Evolutionary conservation across 2,329 filamentous ascomycete genomes (phyloP), one percentile per base, ranked within the genome.

Genomic region (Fusarium albosuccineum): DNA sequence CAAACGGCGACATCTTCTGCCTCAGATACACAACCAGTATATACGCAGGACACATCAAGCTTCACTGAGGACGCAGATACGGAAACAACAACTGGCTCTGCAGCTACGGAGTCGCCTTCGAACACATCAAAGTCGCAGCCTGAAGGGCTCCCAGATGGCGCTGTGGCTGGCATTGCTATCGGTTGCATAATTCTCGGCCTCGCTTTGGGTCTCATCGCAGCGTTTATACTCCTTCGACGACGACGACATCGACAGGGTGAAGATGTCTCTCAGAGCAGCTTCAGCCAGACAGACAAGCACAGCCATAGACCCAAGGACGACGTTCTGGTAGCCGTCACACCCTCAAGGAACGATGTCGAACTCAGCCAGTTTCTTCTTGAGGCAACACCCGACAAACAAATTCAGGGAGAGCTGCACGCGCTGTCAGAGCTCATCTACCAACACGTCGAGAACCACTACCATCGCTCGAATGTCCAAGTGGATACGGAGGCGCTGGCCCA

Each of bases 381-480:
- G 13, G 62, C 76, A 2, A 76, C 70, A 1, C 74, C 80, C 0
- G 80, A 82, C 57, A 70, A 74, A n/a, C 73, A 78, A 3, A 75
- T 82, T 9, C 60, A 64, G 5, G 42, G 60, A 5, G 79, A 81
- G 44, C 60, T 82, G 6, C 64, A 71, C 5, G 72, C 77, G 1
- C 57, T 82, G 3, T 72, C 73, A 2, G 69, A 75, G 6, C 74
- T 82, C 6, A 75, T 83, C 10, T 73, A 77, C 29, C 74, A 79
- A 37, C 82, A 83, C 60, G 77, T 81, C 39, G 75, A 82, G 54
- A 76, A 71, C 52, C 67, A 81, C 50, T 83, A 82, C 50, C 78
- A 80, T 54, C 45, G 65, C 0, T 60, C 73, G 0, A 71, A 71
- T 1, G 59, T 78, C 5, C 58, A 70, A 1, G 40, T 45, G 5